These are phyloP conservation scores for Boletus sp. DNA, from an alignment of 768 basidiomycete genomes.

Conservation along the genomic window DNA sequence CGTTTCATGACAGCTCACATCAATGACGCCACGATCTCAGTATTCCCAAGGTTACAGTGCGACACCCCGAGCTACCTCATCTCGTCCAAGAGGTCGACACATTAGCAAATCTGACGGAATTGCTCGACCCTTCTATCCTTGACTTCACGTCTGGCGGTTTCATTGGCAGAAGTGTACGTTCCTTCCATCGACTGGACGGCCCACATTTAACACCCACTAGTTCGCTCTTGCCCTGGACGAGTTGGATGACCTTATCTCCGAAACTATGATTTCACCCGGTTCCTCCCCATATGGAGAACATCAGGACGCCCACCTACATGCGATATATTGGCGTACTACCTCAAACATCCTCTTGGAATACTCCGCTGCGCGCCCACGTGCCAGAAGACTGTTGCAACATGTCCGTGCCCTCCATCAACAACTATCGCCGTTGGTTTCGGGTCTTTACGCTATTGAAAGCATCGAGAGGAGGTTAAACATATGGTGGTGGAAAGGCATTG, in stretches of 20 bases:
- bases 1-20: not conserved
- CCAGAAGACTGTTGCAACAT: constrained; percentile 12
- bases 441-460: not conserved
- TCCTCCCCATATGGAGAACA: not conserved
- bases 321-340: constrained; percentile 29
- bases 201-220: constrained; percentile 13
- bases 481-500: constrained; percentile 9
- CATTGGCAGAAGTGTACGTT: constrained; percentile 30
- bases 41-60: constrained; percentile 4
- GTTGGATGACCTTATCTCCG: constrained; percentile 18
- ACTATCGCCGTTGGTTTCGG: constrained; percentile 2
- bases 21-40: constrained; percentile 3
- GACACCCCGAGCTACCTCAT: not conserved
- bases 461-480: not conserved
- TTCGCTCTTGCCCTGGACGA: constrained; percentile 32
- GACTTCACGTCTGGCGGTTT: constrained; percentile 28
- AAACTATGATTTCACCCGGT: not conserved
- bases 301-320: constrained; percentile 19
- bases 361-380: constrained; percentile 27
- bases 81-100: constrained; percentile 3
- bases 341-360: constrained; percentile 35
- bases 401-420: constrained; percentile 16
- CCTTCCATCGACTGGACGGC: not conserved
- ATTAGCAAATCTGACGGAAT: constrained; percentile 21
- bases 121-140: constrained; percentile 19